Evolutionary conservation across 768 basidiomycete species (phyloP), one percentile per base, ranked within the genome.

Genomic region (Trametes cinnabarina): DNA sequence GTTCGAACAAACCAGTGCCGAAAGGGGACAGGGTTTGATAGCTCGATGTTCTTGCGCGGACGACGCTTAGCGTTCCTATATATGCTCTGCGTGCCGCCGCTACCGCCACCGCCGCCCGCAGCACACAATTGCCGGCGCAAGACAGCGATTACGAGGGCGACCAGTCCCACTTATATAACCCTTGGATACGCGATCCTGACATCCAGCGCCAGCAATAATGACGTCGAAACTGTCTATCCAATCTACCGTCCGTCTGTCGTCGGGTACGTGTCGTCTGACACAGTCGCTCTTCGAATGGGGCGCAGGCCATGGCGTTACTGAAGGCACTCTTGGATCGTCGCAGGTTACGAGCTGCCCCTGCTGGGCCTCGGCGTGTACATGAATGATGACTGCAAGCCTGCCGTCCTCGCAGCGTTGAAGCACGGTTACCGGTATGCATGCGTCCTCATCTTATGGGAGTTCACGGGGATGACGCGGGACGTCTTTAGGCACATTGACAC

Each of bases 301-400:
- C 30, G 30, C 12, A 6, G 30, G 6, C 30, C 30, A 6, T 32
- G 12, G 7, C 6, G 30, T 32, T 12, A 32, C 30, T 32, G 30
- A 32, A 32, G 7, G 30, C 7, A 32, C 6, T 32, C 7, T 7
- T 32, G 6, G 7, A 32, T 32, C 12, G 30, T 12, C 12, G 30
- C 30, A 52, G 51, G 51, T 20, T 34, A 43, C 68, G 53, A 68
- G n/a, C 86, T 90, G 75, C 89, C 90, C 28, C 68, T 77, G 7
- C 75, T 91, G 3, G 89, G 89, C 10, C 83, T 90, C 54, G 89
- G 77, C 4, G 87, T 90, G 20, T 90, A 83, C 65, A 78, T 82
- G 65, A 90, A 89, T 71, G 78, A 82, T 63, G 74, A 79, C 51
- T 72, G 83, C 43, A 75, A 72, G 32, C 64, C 78, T 0, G 82